Evolutionary conservation across 306 rosid genomes (phyloP).

Genomic region (Dalbergia cultrata): DNA sequence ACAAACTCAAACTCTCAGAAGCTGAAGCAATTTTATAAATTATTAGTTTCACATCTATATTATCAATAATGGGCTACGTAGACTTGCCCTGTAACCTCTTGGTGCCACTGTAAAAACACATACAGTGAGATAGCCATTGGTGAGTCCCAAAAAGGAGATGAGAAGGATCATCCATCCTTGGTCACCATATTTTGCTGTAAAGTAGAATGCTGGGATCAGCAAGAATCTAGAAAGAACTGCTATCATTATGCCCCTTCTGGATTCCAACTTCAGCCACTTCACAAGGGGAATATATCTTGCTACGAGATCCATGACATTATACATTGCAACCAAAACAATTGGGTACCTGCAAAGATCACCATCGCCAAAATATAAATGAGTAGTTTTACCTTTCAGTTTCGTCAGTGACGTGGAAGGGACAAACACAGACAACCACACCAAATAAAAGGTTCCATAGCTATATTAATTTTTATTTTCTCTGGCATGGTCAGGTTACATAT

Average conservation of each 20-base stretch:
- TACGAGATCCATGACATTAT: constrained; percentile 62
- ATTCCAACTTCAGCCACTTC: constrained; percentile 61
- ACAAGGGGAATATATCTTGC: constrained; percentile 72
- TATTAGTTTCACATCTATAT: not conserved
- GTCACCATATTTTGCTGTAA: constrained; percentile 77
- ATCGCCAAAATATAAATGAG: not conserved
- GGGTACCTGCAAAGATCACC: constrained; percentile 66
- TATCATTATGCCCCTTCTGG: constrained; percentile 66
- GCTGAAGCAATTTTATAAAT: not conserved
- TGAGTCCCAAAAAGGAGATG: constrained; percentile 66
- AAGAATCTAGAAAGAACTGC: constrained; percentile 62
- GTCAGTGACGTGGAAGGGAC: constrained; percentile 10
- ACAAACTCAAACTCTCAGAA: not conserved
- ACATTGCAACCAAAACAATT: constrained; percentile 72
- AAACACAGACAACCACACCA: not conserved
- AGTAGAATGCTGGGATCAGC: constrained; percentile 80
- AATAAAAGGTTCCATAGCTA: not conserved
- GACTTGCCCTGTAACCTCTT: constrained; percentile 68
- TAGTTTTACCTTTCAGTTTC: constrained; percentile 12
- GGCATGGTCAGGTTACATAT: too few relatives aligned
- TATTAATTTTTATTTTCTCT: too few relatives aligned
- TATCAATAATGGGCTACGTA: not conserved
- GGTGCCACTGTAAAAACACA: constrained; percentile 78
- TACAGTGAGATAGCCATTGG: constrained; percentile 80
- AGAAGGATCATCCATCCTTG: constrained; percentile 90